A percentile compares a stretch with the other conserved stretches of the same genome.
Conservation (phyloP, 192 early-diverging fungal genomes). For the Umbelopsis ramanniana region DNA sequence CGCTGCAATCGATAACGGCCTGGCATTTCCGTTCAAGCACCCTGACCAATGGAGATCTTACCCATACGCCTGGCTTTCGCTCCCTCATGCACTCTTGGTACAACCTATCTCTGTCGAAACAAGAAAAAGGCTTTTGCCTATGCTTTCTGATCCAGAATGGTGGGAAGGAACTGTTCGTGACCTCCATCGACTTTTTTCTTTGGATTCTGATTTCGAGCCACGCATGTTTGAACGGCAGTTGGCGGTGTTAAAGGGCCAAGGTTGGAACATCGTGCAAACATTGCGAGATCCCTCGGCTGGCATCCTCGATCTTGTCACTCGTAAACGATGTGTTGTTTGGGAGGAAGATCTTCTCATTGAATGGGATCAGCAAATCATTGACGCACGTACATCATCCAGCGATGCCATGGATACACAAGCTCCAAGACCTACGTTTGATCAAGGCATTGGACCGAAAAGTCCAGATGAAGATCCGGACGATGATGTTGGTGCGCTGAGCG, state of each 20-base stretch:
- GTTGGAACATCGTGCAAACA: constrained; percentile 79
- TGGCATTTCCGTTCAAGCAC: constrained; percentile 94
- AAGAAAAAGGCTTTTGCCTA: constrained; percentile 64
- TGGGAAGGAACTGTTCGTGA: constrained; percentile 77
- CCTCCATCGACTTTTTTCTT: constrained; percentile 64
- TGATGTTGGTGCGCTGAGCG: not conserved
- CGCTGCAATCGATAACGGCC: constrained; percentile 91
- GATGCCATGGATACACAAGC: not conserved
- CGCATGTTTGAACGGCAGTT: constrained; percentile 83
- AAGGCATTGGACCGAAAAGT: not conserved
- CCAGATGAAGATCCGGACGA: not conserved
- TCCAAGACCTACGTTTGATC: not conserved
- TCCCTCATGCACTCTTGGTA: constrained; percentile 64
- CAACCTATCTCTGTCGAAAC: constrained; percentile 76
- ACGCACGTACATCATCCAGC: not conserved
- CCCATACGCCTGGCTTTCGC: constrained; percentile 87
- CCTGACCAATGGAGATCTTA: constrained; percentile 88
- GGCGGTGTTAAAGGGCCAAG: constrained; percentile 85
- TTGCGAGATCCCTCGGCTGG: constrained; percentile 60
- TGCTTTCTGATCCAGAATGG: constrained; percentile 75
- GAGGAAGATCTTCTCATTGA: constrained; percentile 52
- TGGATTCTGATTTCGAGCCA: constrained; percentile 81
- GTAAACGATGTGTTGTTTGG: constrained; percentile 50
- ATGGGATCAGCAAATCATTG: constrained; percentile 29
- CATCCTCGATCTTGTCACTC: constrained; percentile 55